A percentile compares a stretch with the other conserved stretches of the same genome.
These are phyloP conservation scores for Petunia axillaris DNA, from an alignment of 257 asterid species.

Conservation along the genomic window DNA sequence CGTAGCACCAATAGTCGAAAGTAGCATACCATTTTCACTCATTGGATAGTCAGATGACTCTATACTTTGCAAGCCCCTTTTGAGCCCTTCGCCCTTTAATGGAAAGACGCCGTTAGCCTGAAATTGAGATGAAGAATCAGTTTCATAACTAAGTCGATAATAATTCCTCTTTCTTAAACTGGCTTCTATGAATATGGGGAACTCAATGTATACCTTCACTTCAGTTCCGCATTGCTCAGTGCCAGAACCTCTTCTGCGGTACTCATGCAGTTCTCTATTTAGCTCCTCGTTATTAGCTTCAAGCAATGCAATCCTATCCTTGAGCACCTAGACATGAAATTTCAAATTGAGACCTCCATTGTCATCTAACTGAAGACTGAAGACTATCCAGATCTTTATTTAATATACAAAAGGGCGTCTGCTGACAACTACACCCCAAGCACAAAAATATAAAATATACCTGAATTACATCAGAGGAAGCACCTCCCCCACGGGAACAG, in stretches of 20 bases:
- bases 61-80: slow-evolving; percentile 88
- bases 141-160: not conserved
- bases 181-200: not conserved
- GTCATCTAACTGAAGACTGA: not conserved
- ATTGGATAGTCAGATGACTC: slow-evolving; percentile 92
- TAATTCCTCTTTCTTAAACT: slow-evolving; percentile 11
- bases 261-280: slow-evolving; percentile 75
- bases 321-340: slow-evolving; percentile 66
- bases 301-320: slow-evolving; percentile 87
- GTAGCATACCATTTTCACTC: slow-evolving; percentile 78
- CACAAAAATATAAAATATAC: slow-evolving; percentile 39
- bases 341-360: slow-evolving; percentile 26
- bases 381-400: slow-evolving; percentile 1
- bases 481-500: slow-evolving; percentile 92
- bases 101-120: slow-evolving; percentile 61
- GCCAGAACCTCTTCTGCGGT: slow-evolving; percentile 58
- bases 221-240: slow-evolving; percentile 60
- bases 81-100: slow-evolving; percentile 76
- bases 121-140: slow-evolving; percentile 26
- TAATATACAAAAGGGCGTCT: not conserved
- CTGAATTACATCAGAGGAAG: slow-evolving; percentile 89
- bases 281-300: slow-evolving; percentile 92
- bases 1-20: slow-evolving; percentile 23
- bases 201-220: slow-evolving; percentile 52
- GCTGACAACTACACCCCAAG: not conserved